A percentile compares a stretch with the other conserved stretches of the same genome.
These are phyloP conservation scores for Leishmania tropica DNA, from an alignment of 208 protist genomes.

Conservation along the genomic window DNA sequence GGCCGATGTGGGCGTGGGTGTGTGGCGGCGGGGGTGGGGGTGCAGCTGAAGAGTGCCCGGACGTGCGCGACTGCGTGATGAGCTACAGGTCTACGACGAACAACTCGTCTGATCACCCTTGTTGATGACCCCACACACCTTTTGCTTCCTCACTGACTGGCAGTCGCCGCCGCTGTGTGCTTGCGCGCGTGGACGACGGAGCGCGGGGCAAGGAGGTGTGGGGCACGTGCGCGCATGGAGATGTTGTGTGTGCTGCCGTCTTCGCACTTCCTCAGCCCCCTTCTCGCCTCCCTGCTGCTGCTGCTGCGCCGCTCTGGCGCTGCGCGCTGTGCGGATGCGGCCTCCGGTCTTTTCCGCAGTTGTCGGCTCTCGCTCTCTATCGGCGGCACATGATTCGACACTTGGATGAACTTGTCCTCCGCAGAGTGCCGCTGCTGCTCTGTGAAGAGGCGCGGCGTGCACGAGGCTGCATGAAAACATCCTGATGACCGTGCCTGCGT, in stretches of 20 bases:
- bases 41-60: neutral
- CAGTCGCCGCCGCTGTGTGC: neutral
- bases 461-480: slow-evolving; percentile 22
- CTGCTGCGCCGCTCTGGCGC: neutral
- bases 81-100: slow-evolving; percentile 17
- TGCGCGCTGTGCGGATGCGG: neutral
- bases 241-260: neutral
- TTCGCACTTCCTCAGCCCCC: neutral
- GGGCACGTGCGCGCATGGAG: neutral
- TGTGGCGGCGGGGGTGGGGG: too few species aligned
- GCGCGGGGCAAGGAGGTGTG: neutral
- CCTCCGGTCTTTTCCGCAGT: too few species aligned
- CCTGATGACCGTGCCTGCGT: slow-evolving; percentile 16
- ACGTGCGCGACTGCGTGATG: slow-evolving; percentile 15
- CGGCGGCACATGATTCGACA: slow-evolving; percentile 14
- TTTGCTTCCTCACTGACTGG: slow-evolving; percentile 39
- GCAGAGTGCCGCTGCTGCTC: slow-evolving; percentile 14
- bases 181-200: neutral
- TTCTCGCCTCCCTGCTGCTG: neutral
- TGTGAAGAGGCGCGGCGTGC: neutral
- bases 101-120: slow-evolving; percentile 29
- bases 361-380: neutral
- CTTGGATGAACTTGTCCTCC: slow-evolving; percentile 26
- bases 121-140: slow-evolving; percentile 26
- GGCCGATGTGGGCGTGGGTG: neutral